Conservation (phyloP, 768 basidiomycete species). For the Boletus tomentosulus region DNA sequence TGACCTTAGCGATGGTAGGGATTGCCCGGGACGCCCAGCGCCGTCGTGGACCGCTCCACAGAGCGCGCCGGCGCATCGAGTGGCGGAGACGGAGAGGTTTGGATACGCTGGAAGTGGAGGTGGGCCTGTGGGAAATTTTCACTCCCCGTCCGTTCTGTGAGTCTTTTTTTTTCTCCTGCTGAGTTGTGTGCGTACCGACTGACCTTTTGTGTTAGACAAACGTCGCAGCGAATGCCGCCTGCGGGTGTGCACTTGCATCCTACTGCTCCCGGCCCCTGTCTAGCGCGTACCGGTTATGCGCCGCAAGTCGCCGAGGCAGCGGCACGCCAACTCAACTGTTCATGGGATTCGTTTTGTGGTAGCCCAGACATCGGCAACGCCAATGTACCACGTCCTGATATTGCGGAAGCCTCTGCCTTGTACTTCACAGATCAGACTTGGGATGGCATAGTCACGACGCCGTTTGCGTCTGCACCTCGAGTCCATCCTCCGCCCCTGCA, state of each 20-base stretch:
- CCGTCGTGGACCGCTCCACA: slow-evolving; percentile 1
- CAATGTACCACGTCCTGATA: background rate
- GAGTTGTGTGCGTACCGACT: background rate
- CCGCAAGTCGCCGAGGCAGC: background rate
- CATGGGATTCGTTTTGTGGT: background rate
- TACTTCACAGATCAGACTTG: slow-evolving; percentile 2
- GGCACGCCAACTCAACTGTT: background rate
- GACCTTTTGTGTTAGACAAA: slow-evolving; percentile 2
- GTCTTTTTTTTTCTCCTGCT: background rate
- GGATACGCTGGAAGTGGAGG: background rate
- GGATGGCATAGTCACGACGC: slow-evolving; percentile 2
- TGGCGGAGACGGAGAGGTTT: slow-evolving; percentile 5
- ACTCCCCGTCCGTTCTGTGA: background rate
- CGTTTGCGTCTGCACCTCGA: background rate
- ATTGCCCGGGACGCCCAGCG: background rate
- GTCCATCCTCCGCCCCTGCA: background rate
- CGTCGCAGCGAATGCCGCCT: background rate
- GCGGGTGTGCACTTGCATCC: background rate
- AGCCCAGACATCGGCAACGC: background rate
- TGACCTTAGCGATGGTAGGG: slow-evolving; percentile 3
- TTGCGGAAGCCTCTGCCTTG: background rate
- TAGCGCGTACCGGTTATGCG: background rate
- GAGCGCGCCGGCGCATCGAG: background rate
- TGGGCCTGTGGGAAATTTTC: background rate
- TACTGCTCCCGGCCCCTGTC: background rate